Percentiles rank a stretch among this genome's conserved stretches.
Conservation (phyloP, 1,139 yeast genomes). For the Geotrichum citri-aurantii region DNA sequence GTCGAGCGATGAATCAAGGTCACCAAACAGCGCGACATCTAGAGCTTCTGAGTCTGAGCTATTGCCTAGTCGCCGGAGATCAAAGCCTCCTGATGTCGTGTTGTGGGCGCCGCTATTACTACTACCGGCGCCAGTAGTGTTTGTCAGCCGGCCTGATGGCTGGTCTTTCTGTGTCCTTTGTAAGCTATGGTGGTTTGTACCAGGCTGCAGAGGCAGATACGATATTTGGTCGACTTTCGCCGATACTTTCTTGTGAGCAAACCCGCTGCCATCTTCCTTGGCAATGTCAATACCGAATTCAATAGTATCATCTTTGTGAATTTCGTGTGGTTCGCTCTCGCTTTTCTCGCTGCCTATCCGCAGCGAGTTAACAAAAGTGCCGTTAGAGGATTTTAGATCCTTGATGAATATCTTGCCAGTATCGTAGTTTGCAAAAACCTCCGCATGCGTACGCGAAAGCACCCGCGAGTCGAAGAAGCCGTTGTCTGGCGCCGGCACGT, state of each 20-base stretch:
- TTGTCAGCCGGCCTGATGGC: not conserved
- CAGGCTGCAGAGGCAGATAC: conserved; percentile 43
- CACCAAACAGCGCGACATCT: conserved; percentile 78
- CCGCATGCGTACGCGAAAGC: conserved; percentile 89
- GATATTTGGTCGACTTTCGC: conserved; percentile 71
- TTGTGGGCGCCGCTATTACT: not conserved
- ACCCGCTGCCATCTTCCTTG: conserved; percentile 46
- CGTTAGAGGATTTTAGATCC: conserved; percentile 89
- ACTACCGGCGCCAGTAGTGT: not conserved
- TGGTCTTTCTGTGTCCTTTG: not conserved
- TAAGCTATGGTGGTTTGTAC: not conserved
- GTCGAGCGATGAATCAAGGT: conserved; percentile 57
- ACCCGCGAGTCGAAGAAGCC: conserved; percentile 95
- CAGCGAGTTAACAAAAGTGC: conserved; percentile 79
- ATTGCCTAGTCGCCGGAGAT: not conserved
- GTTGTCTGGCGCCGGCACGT: conserved; percentile 70
- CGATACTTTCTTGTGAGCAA: conserved; percentile 77
- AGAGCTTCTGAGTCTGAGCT: conserved; percentile 35
- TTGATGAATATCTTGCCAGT: conserved; percentile 67
- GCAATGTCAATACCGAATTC: conserved; percentile 92
- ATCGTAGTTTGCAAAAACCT: conserved; percentile 63
- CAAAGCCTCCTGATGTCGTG: not conserved
- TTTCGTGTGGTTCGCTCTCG: conserved; percentile 49
- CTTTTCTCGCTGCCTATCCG: conserved; percentile 46
- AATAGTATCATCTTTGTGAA: conserved; percentile 69